Evolutionary conservation across 2,329 filamentous ascomycete genomes (phyloP).

Genomic region (Magnaporthiopsis incrustans): DNA sequence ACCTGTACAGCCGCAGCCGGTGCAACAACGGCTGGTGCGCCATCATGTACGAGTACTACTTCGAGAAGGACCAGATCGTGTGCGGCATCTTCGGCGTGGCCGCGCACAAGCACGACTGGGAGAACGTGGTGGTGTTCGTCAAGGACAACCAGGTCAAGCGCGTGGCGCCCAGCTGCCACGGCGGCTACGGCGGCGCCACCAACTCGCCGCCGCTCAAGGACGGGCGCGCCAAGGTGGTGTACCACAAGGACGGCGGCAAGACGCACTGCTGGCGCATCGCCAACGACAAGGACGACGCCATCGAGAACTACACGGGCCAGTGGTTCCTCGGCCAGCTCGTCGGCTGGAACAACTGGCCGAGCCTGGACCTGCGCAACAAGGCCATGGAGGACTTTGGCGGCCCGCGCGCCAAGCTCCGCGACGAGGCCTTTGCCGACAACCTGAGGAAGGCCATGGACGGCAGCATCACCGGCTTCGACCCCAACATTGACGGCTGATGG

Average conservation of each 20-base stretch:
- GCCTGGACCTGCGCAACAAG: conserved; percentile 23
- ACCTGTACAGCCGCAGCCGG: conserved; percentile 28
- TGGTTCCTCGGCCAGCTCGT: conserved; percentile 18
- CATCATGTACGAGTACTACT: conserved; percentile 32
- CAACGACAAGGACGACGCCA: not conserved
- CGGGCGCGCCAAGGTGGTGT: conserved; percentile 21
- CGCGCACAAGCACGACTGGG: conserved; percentile 29
- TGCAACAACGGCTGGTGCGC: conserved; percentile 33
- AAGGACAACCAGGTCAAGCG: conserved; percentile 22
- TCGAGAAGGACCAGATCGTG: conserved; percentile 15
- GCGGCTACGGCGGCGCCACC: conserved; percentile 20
- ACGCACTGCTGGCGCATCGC: conserved; percentile 16
- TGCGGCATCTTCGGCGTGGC: too few relatives aligned
- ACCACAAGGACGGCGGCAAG: conserved; percentile 24
- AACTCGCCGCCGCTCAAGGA: conserved; percentile 13
- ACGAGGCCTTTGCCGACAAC: conserved; percentile 7
- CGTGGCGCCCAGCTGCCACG: conserved; percentile 26
- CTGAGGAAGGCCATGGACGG: conserved; percentile 3
- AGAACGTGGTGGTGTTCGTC: conserved; percentile 24
- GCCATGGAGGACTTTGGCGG: conserved; percentile 27
- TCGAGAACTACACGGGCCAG: conserved; percentile 3
- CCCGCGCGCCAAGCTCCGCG: conserved; percentile 25
- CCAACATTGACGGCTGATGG: not conserved
- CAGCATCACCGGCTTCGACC: not conserved
- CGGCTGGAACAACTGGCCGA: conserved; percentile 31